phyloP scores from a whole-genome alignment of 345 rosid species.

The Eucalyptus tenuipes region DNA sequence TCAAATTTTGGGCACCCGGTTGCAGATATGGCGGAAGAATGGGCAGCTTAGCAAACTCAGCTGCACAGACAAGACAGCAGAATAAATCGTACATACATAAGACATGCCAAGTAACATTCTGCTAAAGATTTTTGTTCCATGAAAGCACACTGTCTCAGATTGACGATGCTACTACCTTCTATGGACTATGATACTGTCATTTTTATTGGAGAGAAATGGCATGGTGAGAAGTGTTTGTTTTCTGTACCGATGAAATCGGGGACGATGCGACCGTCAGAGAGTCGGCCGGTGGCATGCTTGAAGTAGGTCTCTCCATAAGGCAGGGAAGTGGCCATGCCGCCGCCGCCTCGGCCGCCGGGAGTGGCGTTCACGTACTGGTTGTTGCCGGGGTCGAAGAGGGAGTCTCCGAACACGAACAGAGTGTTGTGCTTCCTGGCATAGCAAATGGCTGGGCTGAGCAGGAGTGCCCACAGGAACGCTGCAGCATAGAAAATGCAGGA shows the following conservation, averaged over 20 bases:
- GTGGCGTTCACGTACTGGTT: constrained; percentile 1
- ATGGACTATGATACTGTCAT: neutral
- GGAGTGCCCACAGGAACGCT: neutral
- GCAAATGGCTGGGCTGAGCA: neutral
- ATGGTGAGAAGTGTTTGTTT: neutral
- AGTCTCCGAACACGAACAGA: neutral
- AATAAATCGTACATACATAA: neutral
- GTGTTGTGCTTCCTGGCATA: neutral
- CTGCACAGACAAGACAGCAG: neutral
- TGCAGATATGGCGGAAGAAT: constrained; percentile 1
- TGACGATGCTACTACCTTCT: neutral
- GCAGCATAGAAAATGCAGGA: neutral
- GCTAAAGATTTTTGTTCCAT: neutral
- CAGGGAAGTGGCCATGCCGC: neutral
- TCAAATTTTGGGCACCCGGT: neutral
- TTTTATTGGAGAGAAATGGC: neutral
- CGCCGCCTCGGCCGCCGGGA: neutral
- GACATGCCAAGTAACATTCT: neutral
- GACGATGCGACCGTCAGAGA: constrained; percentile 8
- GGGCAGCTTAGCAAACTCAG: constrained; percentile 9
- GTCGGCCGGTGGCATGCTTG: constrained; percentile 1
- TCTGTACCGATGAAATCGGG: constrained; percentile 8
- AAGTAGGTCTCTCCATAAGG: constrained; percentile 17
- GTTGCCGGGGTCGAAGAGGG: constrained; percentile 4
- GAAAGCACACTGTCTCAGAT: neutral